Evolutionary conservation across 2,329 filamentous ascomycete genomes (phyloP).

Genomic region (Laburnicola sp.): DNA sequence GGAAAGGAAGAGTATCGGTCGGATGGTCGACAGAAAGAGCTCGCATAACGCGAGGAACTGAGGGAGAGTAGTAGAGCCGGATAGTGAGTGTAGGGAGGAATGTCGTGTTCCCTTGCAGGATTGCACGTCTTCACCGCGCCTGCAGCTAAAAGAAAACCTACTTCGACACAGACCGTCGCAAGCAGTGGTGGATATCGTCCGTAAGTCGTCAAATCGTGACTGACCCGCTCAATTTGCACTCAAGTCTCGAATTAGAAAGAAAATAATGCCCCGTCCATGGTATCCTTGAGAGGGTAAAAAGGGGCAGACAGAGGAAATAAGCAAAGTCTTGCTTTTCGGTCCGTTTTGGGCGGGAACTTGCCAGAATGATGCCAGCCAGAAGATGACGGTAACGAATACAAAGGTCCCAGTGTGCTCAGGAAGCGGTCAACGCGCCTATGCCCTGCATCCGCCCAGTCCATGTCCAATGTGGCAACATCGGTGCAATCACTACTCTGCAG

Average conservation of each 20-base stretch:
- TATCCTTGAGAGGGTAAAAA: slow-evolving; percentile 35
- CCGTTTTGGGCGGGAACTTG: slow-evolving; percentile 7
- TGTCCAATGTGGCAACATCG: slow-evolving; percentile 5
- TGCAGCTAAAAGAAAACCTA: slow-evolving; percentile 32
- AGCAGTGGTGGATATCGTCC: slow-evolving; percentile 45
- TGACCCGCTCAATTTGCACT: slow-evolving; percentile 46
- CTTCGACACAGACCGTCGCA: slow-evolving; percentile 27
- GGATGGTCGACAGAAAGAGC: not conserved
- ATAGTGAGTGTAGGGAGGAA: slow-evolving; percentile 14
- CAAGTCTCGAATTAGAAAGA: slow-evolving; percentile 34
- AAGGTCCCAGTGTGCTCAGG: slow-evolving; percentile 1
- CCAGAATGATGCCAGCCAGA: slow-evolving; percentile 1
- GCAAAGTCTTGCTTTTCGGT: slow-evolving; percentile 39
- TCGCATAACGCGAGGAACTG: slow-evolving; percentile 5
- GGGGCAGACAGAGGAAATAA: slow-evolving; percentile 32
- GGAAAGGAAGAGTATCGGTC: not conserved
- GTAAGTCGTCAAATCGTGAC: slow-evolving; percentile 50
- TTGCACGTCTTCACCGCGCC: slow-evolving; percentile 6
- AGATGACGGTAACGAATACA: slow-evolving; percentile 6
- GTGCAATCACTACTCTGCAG: slow-evolving; percentile 52
- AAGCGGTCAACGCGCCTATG: slow-evolving; percentile 12
- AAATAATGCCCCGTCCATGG: slow-evolving; percentile 37
- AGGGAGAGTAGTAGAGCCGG: slow-evolving; percentile 10
- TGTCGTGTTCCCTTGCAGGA: not conserved
- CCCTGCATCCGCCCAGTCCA: slow-evolving; percentile 4